Base-by-base conservation (phyloP, 139 green algal species). In the Asterochloris erici region DNA sequence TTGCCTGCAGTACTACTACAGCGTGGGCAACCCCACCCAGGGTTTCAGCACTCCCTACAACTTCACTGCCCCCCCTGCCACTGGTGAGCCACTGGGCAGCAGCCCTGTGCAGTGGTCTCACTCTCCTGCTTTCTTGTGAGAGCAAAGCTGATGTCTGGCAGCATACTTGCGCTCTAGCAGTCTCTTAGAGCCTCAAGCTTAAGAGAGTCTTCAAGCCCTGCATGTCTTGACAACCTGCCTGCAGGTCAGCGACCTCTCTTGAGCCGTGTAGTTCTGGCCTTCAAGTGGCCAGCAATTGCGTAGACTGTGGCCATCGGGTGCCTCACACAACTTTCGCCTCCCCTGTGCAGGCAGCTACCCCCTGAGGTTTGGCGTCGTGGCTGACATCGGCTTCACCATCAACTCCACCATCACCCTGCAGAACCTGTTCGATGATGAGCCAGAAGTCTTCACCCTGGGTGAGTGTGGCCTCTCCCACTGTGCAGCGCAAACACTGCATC, bases 321-420 rank as follows among this genome's bases (percentile, higher is more conserved):
- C 38, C 38, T 54, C 38, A 54, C 38, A 54, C 38, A 54, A 54
- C 38, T 54, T 54, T 54, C 4, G 38, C 38, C 38, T 54, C 38
- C 74, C 74, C 21, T 15, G 12, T 63, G n/a, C 21, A 23, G 74
- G 74, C 61, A 66, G 13, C 61, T 84, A 84, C 54, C 80, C 80
- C 11, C 63, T 84, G 63, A 63, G 29, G 12, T 63, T 84, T 12
- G 80, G 80, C 63, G 81, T 84, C 27, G 27, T 84, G 19, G 81
- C 81, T 24, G 81, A 84, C 27, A 28, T 78, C 28, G 81, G 81
- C 38, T 63, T 77, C 11, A 84, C 81, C 2, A 27, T 23, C 26
- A 84, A 84, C 73, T 76, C 73, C 19, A 76, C 62, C 26, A 24
- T 68, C 27, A 84, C 81, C 73, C 75, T 80, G 11, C 21, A 64